Base-by-base conservation (phyloP, 192 early-diverging fungal genomes). In the Backusella sp. region DNA sequence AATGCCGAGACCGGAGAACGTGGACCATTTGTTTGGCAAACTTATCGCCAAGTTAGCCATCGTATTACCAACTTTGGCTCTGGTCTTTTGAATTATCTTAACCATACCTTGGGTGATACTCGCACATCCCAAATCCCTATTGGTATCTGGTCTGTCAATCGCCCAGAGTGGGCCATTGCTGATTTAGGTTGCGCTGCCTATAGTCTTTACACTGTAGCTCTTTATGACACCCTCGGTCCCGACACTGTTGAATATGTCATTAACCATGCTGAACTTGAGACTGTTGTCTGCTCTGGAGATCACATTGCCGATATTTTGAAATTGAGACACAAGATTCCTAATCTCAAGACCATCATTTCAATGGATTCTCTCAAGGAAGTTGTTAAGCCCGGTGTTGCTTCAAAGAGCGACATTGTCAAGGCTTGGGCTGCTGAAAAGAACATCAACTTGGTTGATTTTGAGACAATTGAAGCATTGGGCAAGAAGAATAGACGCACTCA, bases 211-310 rank as follows among this genome's bases (percentile, higher is more conserved):
- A 83, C 86, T 5, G 95, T 97, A 12, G 90, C 96, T 6, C 84
- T 97, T 39, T 96, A 96, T 81, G 96, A 98, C 78, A 96, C 95
- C 21, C 87, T 98, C 17, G 97, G 94, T 66, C 88, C 90, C 0
- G 92, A 95, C 34, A 88, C 94, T 9, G 84, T 97, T 52, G 89
- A 93, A 82, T 96, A 92, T 73, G 94, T 97, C 44, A 76, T 97
- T 26, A 96, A 94, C 81, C 94, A 97, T 67, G 86, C 95, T 11
- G 95, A 95, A 44, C 84, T 93, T 66, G 82, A 88, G 30, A 75
- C 91, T 30, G 78, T 96, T n/a, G 86, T 94, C 37, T 90, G 91
- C 68, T 90, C 80, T 68, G 86, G 76, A 3, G 88, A 89, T 66
- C 86, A 87, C 71, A 76, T 90, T 41, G 80, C 84, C 3, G 67